Conservation (phyloP, 306 rosid genomes). For the Dicorynia guianensis region DNA sequence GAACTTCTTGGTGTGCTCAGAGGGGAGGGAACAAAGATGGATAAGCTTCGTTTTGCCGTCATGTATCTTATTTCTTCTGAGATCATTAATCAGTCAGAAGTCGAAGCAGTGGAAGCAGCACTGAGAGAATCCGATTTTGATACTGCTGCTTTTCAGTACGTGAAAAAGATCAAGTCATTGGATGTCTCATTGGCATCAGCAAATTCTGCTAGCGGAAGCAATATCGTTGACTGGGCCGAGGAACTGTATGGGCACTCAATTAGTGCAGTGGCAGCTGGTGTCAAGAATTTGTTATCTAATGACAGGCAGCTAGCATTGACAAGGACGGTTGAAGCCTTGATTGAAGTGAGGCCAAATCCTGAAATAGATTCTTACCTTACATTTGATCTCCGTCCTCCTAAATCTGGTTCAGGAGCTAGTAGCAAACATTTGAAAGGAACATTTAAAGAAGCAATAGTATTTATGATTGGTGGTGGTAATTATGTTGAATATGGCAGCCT, state of each 20-base stretch:
- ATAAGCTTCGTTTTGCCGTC: conserved; percentile 65
- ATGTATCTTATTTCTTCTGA: conserved; percentile 61
- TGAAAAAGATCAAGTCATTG: conserved; percentile 64
- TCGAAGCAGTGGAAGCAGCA: conserved; percentile 64
- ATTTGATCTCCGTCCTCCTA: conserved; percentile 93
- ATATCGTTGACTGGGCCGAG: conserved; percentile 99
- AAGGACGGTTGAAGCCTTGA: conserved; percentile 91
- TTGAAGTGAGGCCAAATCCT: conserved; percentile 95
- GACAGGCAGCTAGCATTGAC: conserved; percentile 95
- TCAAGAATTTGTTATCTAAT: conserved; percentile 84
- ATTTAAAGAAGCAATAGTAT: conserved; percentile 90
- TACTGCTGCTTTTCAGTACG: conserved; percentile 65
- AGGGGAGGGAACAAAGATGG: conserved; percentile 69
- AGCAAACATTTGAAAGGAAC: conserved; percentile 87
- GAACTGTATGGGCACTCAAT: conserved; percentile 92
- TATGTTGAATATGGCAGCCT: conserved; percentile 91
- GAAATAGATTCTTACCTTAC: conserved; percentile 79
- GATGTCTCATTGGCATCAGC: conserved; percentile 82
- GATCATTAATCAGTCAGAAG: conserved; percentile 58
- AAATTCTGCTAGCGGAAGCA: conserved; percentile 88
- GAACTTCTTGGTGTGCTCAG: conserved; percentile 53
- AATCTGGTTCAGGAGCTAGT: conserved; percentile 77
- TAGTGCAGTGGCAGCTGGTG: conserved; percentile 95
- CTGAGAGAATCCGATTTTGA: conserved; percentile 63
- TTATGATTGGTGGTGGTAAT: conserved; percentile 98